Conservation (phyloP, 2,329 filamentous ascomycete genomes). For the Lomentospora prolificans region DNA sequence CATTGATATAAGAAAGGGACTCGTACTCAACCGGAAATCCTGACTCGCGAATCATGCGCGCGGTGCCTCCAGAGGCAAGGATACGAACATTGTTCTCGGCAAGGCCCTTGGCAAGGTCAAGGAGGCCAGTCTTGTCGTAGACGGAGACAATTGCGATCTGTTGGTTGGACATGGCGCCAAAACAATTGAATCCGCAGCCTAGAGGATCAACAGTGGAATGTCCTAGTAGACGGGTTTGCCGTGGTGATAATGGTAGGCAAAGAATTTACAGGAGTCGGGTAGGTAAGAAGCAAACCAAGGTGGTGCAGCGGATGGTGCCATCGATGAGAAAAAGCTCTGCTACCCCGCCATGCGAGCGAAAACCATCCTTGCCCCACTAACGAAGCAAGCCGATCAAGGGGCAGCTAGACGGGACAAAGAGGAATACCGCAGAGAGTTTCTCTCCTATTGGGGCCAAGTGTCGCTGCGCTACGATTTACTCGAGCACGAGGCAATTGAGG, state of each 20-base stretch:
- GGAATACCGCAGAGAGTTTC: neutral
- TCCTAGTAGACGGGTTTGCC: neutral
- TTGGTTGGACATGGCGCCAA: conserved; percentile 32
- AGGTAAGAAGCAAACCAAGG: neutral
- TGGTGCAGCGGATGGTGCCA: neutral
- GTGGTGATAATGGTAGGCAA: neutral
- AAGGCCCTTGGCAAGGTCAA: conserved; percentile 87
- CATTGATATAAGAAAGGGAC: neutral
- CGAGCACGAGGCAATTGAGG: too few species aligned
- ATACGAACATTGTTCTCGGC: conserved; percentile 84
- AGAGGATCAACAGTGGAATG: neutral
- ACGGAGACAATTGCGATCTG: conserved; percentile 87
- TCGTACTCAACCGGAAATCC: conserved; percentile 88
- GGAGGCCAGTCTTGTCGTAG: conserved; percentile 94
- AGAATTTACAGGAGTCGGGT: neutral
- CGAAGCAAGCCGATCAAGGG: neutral
- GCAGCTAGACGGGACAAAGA: neutral
- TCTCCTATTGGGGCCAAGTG: neutral
- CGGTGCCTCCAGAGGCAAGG: conserved; percentile 87
- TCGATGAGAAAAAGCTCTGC: conserved; percentile 8
- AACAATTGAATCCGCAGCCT: neutral
- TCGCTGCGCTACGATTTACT: neutral
- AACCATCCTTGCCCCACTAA: conserved; percentile 2
- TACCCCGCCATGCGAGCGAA: conserved; percentile 7
- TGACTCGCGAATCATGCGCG: conserved; percentile 93